Evolutionary conservation across 2,329 filamentous ascomycete species (phyloP), one percentile per base, ranked within the genome.

Genomic region (Fusarium sp.): DNA sequence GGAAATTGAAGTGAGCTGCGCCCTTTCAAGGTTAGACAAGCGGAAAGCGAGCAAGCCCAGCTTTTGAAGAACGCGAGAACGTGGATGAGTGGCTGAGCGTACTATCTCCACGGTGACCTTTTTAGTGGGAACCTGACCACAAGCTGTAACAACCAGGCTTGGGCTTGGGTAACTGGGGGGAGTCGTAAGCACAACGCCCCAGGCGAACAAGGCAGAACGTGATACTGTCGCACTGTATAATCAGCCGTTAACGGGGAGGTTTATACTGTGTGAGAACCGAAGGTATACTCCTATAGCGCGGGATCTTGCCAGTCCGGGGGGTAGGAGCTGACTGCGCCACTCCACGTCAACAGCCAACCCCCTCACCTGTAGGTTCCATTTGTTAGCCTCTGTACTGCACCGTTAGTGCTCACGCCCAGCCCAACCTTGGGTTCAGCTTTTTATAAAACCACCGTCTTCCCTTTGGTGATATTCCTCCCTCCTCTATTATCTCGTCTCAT

Each of bases 171-270:
- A 29, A 50, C 48, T 29, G 48, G 48, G 47, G 54, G 52, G 49
- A 68, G 63, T 68, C 68, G 67, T 70, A 70, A 68, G 67, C 67
- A 57, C 67, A 42, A 68, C 67, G 63, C 67, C 67, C 63, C 50
- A 68, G 65, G 48, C 46, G 49, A 24, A 66, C 62, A 50, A 70
- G 66, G 66, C 66, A 68, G 53, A 56, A 33, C 50, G 41, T 42
- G 28, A 24, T 4, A 28, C n/a, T 3, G 12, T 2, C 6, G 15
- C 48, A 69, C 66, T 70, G 66, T 69, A 16, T 1, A 8, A 3
- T 4, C 7, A 4, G 8, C 29, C 5, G 1, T 16, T 3, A 11
- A 20, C 2, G 11, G 3, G 7, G 3, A 38, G 3, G 20, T 3
- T 16, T 13, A 64, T 54, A 64, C 33, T 8, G 67, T 70, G 38